A percentile compares a stretch with the other conserved stretches of the same genome.
Conservation (phyloP, 2,329 filamentous ascomycete genomes). For the Thielaviopsis punctulata region DNA sequence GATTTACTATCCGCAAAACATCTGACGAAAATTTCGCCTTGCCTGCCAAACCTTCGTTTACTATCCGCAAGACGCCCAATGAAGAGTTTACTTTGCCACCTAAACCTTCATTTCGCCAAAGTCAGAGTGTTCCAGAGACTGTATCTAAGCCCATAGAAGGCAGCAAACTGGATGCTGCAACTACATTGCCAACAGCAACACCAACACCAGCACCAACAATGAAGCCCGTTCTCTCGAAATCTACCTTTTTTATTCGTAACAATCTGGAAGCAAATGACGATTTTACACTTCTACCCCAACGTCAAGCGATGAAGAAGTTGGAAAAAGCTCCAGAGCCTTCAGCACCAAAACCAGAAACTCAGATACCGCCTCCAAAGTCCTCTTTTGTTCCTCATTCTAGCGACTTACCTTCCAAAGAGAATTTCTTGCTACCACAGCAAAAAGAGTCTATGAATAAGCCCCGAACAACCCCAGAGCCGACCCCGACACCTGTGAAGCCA, state of each 20-base stretch:
- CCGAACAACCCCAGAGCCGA: not conserved
- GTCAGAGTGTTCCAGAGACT: not conserved
- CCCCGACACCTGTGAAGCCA: not conserved
- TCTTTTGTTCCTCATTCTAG: not conserved
- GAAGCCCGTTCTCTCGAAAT: not conserved
- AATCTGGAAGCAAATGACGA: not conserved
- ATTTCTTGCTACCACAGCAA: conserved; percentile 3
- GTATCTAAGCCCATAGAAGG: not conserved
- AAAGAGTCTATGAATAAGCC: not conserved
- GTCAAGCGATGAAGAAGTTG: not conserved
- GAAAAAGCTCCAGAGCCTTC: not conserved
- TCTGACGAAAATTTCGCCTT: conserved; percentile 3
- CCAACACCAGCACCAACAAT: not conserved
- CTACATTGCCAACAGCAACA: not conserved
- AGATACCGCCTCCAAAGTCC: not conserved
- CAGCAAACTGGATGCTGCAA: not conserved
- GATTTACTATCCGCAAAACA: conserved; percentile 5
- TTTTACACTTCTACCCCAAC: not conserved
- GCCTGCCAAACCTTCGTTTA: not conserved
- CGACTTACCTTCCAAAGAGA: not conserved
- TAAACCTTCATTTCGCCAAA: not conserved
- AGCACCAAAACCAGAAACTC: not conserved
- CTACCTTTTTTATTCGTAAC: not conserved
- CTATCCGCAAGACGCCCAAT: conserved; percentile 1
- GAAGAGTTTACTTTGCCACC: conserved; percentile 9